Evolutionary conservation across 2,329 filamentous ascomycete genomes (phyloP), one percentile per base, ranked within the genome.

Genomic region (Nemania diffusa): DNA sequence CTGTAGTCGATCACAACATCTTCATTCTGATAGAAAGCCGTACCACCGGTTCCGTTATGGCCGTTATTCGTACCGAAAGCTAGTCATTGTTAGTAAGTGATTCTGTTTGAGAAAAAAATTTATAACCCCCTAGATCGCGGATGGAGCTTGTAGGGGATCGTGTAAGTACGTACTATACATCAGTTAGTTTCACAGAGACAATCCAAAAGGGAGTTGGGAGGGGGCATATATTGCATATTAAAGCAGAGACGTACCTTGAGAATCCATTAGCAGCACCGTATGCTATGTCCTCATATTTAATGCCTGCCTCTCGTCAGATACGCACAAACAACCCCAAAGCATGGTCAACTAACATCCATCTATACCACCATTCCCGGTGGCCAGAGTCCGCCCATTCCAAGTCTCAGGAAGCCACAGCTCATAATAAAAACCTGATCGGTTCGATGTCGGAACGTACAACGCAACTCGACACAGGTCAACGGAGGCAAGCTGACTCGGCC

Each of bases 31-130:
- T 80, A 75, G 52, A 79, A 79, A 0, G 76, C 66, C 51, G 69
- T 58, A 6, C 77, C 77, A 15, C 64, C 29, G 3, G 79, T 78
- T 32, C 83, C 84, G 67, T 84, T 83, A 53, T 85, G 84, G 2
- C 84, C 84, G 24, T 83, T 84, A 64, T 85, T 85, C 1, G 84
- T 80, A 1, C 82, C 83, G 29, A 85, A 79, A 0, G 79, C 67
- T 69, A 61, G 42, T 11, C 3, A 17, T 27, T n/a, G 20, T 65
- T 24, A 61, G 24, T 44, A 26, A 2, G 4, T 26, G 24, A 11
- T 57, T 24, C n/a, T n/a, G n/a, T n/a, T n/a, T n/a, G n/a, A n/a
- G n/a, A n/a, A n/a, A n/a, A n/a, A n/a, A n/a, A n/a, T n/a, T n/a
- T n/a, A n/a, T n/a, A n/a, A n/a, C n/a, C n/a, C n/a, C n/a, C n/a